A percentile compares a stretch with the other conserved stretches of the same genome.
Conservation (phyloP, 768 basidiomycete species). For the Coprinellus aureogranulatus region DNA sequence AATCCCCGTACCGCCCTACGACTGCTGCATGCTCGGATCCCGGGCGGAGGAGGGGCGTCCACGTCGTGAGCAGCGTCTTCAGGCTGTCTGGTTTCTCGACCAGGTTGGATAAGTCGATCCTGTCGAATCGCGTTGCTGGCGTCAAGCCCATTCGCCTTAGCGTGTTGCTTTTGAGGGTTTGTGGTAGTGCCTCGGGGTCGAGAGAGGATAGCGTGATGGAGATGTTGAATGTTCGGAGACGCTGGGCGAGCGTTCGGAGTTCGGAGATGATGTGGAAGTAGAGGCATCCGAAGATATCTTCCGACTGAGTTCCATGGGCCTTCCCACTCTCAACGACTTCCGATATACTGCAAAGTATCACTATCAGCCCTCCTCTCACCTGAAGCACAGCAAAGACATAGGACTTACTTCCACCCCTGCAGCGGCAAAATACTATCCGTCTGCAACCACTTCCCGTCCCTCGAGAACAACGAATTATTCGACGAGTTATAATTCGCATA, state of each 20-base stretch:
- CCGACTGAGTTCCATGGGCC: slow-evolving; percentile 33
- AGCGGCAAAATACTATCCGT: slow-evolving; percentile 35
- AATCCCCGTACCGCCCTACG: slow-evolving; percentile 49
- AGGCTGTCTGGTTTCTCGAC: slow-evolving; percentile 43
- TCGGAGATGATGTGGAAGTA: slow-evolving; percentile 44
- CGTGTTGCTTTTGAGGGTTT: slow-evolving; percentile 16
- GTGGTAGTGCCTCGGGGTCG: slow-evolving; percentile 34
- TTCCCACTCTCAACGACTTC: slow-evolving; percentile 34
- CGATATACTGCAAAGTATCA: slow-evolving; percentile 25
- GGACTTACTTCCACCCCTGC: slow-evolving; percentile 42
- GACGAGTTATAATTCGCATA: slow-evolving; percentile 38
- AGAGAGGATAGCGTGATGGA: slow-evolving; percentile 28
- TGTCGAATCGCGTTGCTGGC: slow-evolving; percentile 34
- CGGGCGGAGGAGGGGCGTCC: slow-evolving; percentile 40
- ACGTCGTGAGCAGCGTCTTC: slow-evolving; percentile 26
- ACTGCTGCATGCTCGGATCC: slow-evolving; percentile 29
- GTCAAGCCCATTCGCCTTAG: slow-evolving; percentile 20
- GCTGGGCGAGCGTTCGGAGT: slow-evolving; percentile 33
- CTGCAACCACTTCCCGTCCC: slow-evolving; percentile 35
- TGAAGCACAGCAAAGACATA: too few relatives aligned
- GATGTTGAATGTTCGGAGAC: slow-evolving; percentile 32
- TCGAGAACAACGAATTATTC: slow-evolving; percentile 41
- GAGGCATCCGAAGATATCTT: slow-evolving; percentile 51
- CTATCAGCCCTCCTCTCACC: too few relatives aligned
- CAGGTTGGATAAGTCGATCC: slow-evolving; percentile 49